A percentile compares a stretch with the other conserved stretches of the same genome.
These are phyloP conservation scores for Cordyceps javanica DNA, from an alignment of 2,329 filamentous ascomycete genomes.

Conservation along the genomic window DNA sequence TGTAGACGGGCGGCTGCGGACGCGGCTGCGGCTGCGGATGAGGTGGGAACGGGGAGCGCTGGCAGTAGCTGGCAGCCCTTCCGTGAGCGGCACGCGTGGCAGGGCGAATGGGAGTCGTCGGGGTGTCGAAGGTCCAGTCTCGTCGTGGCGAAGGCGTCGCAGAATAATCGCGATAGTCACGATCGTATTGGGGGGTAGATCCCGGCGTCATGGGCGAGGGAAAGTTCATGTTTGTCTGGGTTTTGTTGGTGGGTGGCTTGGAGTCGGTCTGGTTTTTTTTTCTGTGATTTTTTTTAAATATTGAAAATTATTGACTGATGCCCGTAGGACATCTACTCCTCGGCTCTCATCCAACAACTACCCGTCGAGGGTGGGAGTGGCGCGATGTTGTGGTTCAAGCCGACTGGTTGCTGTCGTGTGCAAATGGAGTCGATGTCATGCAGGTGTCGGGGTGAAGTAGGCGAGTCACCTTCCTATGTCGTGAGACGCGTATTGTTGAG, in stretches of 20 bases:
- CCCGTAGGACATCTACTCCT: conserved; percentile 25
- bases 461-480: conserved; percentile 57
- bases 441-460: conserved; percentile 33
- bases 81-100: conserved; percentile 43
- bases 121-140: conserved; percentile 38
- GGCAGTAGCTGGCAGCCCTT: conserved; percentile 33
- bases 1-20: conserved; percentile 36
- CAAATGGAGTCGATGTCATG: conserved; percentile 35
- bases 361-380: conserved; percentile 12
- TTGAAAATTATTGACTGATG: conserved; percentile 17
- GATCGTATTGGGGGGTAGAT: conserved; percentile 44
- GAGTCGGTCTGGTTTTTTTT: conserved; percentile 1
- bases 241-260: conserved; percentile 22
- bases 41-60: conserved; percentile 14
- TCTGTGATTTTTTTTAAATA: conserved; percentile 1
- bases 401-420: conserved; percentile 14
- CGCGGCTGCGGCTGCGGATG: conserved; percentile 15
- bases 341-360: conserved; percentile 13
- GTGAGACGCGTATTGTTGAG: conserved; percentile 48
- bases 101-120: conserved; percentile 44
- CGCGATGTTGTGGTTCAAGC: conserved; percentile 10
- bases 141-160: conserved; percentile 52
- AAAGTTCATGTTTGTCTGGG: conserved; percentile 36
- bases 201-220: conserved; percentile 36
- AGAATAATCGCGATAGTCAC: conserved; percentile 48